phyloP scores from a whole-genome alignment of 148 eudicot genomes.

The Fagopyrum homotropicum region DNA sequence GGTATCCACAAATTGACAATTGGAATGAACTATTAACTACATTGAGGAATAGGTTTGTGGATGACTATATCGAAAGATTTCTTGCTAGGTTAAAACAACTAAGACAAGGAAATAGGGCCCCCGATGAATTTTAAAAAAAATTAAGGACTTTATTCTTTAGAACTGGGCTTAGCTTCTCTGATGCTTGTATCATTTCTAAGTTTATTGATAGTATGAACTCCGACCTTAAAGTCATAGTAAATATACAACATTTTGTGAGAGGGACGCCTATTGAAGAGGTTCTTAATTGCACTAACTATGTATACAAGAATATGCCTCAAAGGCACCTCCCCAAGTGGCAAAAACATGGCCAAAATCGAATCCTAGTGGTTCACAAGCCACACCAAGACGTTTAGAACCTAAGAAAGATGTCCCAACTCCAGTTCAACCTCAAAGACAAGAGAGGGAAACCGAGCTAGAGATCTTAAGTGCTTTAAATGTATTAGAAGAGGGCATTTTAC shows the following conservation, averaged over 20 bases:
- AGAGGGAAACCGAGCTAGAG: background rate
- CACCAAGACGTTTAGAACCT: background rate
- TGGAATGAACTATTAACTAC: background rate
- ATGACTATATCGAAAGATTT: background rate
- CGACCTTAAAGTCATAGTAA: background rate
- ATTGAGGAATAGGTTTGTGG: background rate
- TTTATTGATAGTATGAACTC: background rate
- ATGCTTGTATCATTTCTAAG: too few species aligned
- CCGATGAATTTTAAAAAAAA: too few species aligned
- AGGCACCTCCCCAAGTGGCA: background rate
- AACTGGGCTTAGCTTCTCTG: background rate
- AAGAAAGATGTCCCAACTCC: background rate
- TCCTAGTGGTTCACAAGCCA: background rate
- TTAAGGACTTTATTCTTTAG: background rate
- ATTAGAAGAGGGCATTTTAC: background rate
- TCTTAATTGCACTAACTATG: background rate
- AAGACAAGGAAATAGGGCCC: too few species aligned
- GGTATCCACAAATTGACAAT: background rate
- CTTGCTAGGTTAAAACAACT: background rate
- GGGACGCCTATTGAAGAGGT: background rate
- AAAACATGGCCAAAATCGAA: background rate
- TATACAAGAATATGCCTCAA: background rate
- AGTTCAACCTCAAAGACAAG: background rate
- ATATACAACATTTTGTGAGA: background rate
- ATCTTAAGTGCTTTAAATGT: background rate